Percentiles rank a stretch among this genome's conserved stretches.
These are phyloP conservation scores for Linderina pennispora DNA, from an alignment of 192 early-diverging fungal species.

Conservation along the genomic window DNA sequence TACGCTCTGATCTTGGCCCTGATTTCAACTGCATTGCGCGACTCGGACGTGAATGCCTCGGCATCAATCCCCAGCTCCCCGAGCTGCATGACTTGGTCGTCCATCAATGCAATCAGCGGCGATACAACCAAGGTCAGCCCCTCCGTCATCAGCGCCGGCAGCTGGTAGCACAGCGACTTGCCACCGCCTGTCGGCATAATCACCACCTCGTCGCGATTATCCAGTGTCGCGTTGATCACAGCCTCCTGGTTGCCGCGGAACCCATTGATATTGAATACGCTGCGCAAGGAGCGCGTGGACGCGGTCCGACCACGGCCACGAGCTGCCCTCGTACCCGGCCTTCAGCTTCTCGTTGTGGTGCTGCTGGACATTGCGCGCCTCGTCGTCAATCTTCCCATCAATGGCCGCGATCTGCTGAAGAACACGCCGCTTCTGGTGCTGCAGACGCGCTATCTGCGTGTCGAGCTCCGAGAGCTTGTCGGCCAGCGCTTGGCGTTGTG, in stretches of 20 bases:
- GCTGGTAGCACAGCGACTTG: constrained; percentile 52
- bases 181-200: constrained; percentile 51
- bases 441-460: constrained; percentile 15
- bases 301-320: constrained; percentile 50
- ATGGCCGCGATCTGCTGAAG: constrained; percentile 7
- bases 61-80: constrained; percentile 26
- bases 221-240: constrained; percentile 50
- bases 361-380: constrained; percentile 7
- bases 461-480: constrained; percentile 20
- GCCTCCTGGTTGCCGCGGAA: constrained; percentile 48
- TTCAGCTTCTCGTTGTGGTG: constrained; percentile 17
- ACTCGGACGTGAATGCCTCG: constrained; percentile 42
- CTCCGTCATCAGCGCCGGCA: constrained; percentile 35
- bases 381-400: constrained; percentile 17
- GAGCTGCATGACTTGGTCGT: constrained; percentile 49
- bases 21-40: constrained; percentile 28
- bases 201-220: constrained; percentile 43
- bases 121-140: constrained; percentile 49
- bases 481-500: constrained; percentile 5
- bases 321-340: constrained; percentile 24
- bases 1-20: constrained; percentile 19
- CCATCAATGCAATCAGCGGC: constrained; percentile 49
- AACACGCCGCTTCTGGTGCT: constrained; percentile 10
- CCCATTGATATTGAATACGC: constrained; percentile 40
- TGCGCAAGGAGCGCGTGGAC: constrained; percentile 29